phyloP scores from a whole-genome alignment of 805 yeast genomes.

The Kodamaea neixiangensis region DNA sequence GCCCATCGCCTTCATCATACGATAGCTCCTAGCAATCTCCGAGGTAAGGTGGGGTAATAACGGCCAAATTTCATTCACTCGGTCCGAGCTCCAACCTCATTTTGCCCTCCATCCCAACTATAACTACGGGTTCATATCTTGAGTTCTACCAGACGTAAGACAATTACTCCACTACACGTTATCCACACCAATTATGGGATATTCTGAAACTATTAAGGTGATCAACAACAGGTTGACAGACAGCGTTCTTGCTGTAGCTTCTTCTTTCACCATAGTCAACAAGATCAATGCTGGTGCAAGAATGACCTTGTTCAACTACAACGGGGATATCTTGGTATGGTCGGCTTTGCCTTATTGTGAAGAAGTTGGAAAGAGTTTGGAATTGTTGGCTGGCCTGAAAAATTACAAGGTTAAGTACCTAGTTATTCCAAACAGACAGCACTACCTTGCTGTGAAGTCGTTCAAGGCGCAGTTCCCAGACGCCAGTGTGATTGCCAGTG shows the following conservation, averaged over 20 bases:
- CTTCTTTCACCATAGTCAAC: constrained; percentile 34
- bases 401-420: constrained; percentile 13
- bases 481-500: constrained; percentile 14
- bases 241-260: constrained; percentile 34
- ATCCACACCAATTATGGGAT: constrained; percentile 34
- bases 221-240: constrained; percentile 32
- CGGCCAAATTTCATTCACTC: too few species aligned
- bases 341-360: constrained; percentile 18
- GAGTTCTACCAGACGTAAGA: too few species aligned
- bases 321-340: constrained; percentile 14
- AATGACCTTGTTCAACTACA: constrained; percentile 39
- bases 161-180: too few species aligned
- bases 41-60: too few species aligned
- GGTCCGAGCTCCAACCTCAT: too few species aligned
- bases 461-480: constrained; percentile 16
- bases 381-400: constrained; percentile 11
- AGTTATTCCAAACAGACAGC: constrained; percentile 16
- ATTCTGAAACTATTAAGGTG: constrained; percentile 37
- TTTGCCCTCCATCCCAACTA: too few species aligned
- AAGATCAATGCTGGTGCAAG: constrained; percentile 42
- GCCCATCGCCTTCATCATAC: too few species aligned
- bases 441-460: constrained; percentile 14
- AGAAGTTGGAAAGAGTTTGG: constrained; percentile 14
- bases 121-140: too few species aligned
- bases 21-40: too few species aligned